Base-by-base conservation (phyloP, 2,329 filamentous ascomycete genomes). In the Fusarium odoratissimum region DNA sequence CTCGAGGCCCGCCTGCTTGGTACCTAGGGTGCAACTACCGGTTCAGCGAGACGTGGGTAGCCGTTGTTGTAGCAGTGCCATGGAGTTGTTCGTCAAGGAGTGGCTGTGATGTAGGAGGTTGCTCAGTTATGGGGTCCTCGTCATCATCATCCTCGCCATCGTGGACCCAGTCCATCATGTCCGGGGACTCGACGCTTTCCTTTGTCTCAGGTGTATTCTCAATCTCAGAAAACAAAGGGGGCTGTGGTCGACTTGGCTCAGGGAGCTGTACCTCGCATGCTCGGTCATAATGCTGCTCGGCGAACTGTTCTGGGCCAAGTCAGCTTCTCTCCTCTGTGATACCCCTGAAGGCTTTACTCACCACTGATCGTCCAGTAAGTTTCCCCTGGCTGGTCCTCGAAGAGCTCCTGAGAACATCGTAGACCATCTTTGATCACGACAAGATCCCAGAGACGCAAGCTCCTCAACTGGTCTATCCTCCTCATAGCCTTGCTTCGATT, bases 361-460 rank as follows among this genome's bases (percentile, higher is more conserved):
- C 70, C 48, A 25, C 51, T 62, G 25, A 59, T 52, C 11, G 44
- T 58, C 73, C 72, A 76, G 54, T 63, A 60, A 6, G 63, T 57
- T 8, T 54, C 37, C 17, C 61, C 45, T 9, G 45, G 38, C 30
- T 77, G 75, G 8, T 69, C 49, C 30, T 51, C 37, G 21, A 67
- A 37, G 19, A 77, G 67, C 30, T 71, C 63, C 44, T 67, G 58
- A 1, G 51, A 13, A 16, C 25, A 44, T 17, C 77, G 69, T 23
- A 71, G 35, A 31, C 49, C 69, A 60, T 79, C 77, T 14, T 45
- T 63, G 12, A 69, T 54, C 17, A 79, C 71, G 9, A 77, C 54
- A 13, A 79, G 55, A 64, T 78, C 76, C 75, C 72, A 76, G 19
- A 66, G 30, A 10, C 66, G 67, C 56, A 75, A 37, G 3, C 33